Evolutionary conservation across 805 yeast genomes (phyloP), one percentile per base, ranked within the genome.

Genomic region (Dipodascus albidus): DNA sequence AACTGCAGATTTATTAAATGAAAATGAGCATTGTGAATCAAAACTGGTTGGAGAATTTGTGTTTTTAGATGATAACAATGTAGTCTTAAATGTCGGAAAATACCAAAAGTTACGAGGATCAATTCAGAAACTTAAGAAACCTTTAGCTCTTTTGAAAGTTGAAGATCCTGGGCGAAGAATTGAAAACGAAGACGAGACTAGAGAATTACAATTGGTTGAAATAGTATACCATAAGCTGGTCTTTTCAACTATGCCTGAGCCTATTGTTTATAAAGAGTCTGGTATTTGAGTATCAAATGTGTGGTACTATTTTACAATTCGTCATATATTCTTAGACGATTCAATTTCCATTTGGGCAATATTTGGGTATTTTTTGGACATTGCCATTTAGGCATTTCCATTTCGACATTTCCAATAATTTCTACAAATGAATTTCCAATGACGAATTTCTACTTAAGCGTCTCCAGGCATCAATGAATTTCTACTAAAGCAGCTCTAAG

Each of bases 71-170:
- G 55, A 48, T 19, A 53, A 49, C 4, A 49, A 51, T 20, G 56
- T 59, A 23, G 42, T 48, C 2, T 48, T 60, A 17, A 53, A 54
- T n/a, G 52, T 60, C n/a, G 63, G 63, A 6, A 35, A 52, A 3
- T 54, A 58, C 22, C 63, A 60, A 55, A 27, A 58, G 23, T 50
- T 60, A 11, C 50, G 59, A 33, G 63, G 63, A 17, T 57, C 58
- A 48, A 38, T 60, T 14, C 56, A 51, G 23, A 50, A 53, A 23
- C 56, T 60, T 48, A 53, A 53, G 24, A 52, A 54, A 14, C 63
- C 63, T 4, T 21, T 60, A 52, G 63, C 63, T 3, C 50, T 60
- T 14, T 23, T 60, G 17, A 48, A 55, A 47, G 50, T 52, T 41
- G 31, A 24, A 2, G 50, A 49, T 17, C 31, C 49, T 14, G 14